These are phyloP conservation scores for Conticribra guillardii DNA, from an alignment of 108 stramenopile species.

Conservation along the genomic window DNA sequence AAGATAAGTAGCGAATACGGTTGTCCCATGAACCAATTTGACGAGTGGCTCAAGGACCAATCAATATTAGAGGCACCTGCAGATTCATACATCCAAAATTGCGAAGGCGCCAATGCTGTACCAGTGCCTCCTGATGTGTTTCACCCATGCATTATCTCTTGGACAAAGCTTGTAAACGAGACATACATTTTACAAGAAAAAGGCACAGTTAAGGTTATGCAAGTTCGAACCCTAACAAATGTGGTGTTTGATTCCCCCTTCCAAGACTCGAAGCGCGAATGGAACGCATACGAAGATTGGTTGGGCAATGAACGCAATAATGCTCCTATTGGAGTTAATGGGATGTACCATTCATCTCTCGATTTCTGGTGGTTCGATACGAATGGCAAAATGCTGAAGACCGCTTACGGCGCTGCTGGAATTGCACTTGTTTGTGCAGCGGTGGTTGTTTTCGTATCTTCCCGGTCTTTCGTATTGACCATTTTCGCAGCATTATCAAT, in stretches of 20 bases:
- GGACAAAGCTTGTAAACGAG: conserved; percentile 27
- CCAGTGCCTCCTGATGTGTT: conserved; percentile 49
- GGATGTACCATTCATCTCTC: conserved; percentile 24
- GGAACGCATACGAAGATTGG: conserved; percentile 53
- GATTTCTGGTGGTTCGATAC: conserved; percentile 67
- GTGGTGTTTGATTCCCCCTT: conserved; percentile 28
- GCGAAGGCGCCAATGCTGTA: conserved; percentile 44
- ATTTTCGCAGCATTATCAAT: conserved; percentile 50
- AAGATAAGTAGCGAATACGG: conserved; percentile 5
- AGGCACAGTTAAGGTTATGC: conserved; percentile 42
- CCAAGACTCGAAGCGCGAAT: conserved; percentile 47
- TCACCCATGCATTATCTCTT: conserved; percentile 56
- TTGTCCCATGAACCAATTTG: conserved; percentile 57
- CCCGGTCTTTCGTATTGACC: conserved; percentile 51
- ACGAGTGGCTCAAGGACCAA: conserved; percentile 50
- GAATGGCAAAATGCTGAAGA: conserved; percentile 42
- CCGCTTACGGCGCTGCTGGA: conserved; percentile 5
- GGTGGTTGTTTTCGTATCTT: conserved; percentile 49
- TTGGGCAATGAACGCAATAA: conserved; percentile 15
- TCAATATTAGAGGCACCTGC: conserved; percentile 13
- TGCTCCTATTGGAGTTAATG: conserved; percentile 42
- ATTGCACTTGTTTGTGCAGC: conserved; percentile 47
- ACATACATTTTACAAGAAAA: conserved; percentile 23
- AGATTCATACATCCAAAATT: conserved; percentile 42
- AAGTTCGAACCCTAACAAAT: background rate